Percentiles rank a stretch among this genome's conserved stretches.
These are phyloP conservation scores for Stylosanthes scabra DNA, from an alignment of 331 rosid genomes.

Conservation along the genomic window DNA sequence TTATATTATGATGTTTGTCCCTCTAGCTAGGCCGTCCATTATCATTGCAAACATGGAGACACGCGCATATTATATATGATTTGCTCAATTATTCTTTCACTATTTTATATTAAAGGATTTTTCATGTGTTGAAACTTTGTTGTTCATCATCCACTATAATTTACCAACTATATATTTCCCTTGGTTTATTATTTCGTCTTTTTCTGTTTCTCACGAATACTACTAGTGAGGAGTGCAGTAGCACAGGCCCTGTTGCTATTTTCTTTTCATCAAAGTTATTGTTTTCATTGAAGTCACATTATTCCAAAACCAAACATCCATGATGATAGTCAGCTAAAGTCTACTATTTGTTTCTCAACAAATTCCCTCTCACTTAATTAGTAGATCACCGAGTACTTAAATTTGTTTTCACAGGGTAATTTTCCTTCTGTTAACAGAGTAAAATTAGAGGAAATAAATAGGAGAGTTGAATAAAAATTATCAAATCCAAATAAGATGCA, in stretches of 20 bases:
- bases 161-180: conserved; percentile 22
- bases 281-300: conserved; percentile 33
- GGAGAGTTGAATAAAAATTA: no score
- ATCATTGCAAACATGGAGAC: conserved; percentile 36
- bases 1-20: background rate
- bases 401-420: no score
- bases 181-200: background rate
- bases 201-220: conserved; percentile 31
- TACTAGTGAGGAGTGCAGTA: background rate
- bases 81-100: no score
- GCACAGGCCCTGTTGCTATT: background rate
- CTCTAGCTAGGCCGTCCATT: conserved; percentile 28
- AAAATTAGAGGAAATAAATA: no score
- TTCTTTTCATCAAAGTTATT: conserved; percentile 2
- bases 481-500: no score
- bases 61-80: conserved; percentile 15
- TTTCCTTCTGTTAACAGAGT: no score
- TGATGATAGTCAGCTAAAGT: background rate
- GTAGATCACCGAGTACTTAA: no score
- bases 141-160: conserved; percentile 31
- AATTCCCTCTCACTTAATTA: background rate
- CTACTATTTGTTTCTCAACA: background rate
- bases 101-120: conserved; percentile 8
- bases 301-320: conserved; percentile 14
- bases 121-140: background rate